Conservation (phyloP, 129 eudicot species). For the Arctium minus region DNA sequence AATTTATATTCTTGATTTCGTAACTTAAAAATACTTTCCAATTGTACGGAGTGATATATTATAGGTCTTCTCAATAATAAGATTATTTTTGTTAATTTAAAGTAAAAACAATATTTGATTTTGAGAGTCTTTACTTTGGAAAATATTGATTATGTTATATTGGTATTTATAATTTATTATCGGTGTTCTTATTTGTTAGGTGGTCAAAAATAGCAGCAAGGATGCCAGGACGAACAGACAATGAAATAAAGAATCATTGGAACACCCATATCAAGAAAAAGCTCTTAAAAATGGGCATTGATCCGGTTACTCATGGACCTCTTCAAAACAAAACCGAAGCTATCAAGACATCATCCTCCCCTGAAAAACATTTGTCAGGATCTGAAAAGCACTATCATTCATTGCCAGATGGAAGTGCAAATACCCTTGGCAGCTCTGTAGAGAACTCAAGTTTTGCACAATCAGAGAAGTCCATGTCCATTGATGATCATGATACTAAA, state of each 20-base stretch:
- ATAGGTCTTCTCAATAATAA: too few species aligned
- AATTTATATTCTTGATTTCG: too few species aligned
- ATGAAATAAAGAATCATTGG: slow-evolving; percentile 90
- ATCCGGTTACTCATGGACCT: slow-evolving; percentile 80
- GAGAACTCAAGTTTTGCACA: slow-evolving; percentile 35
- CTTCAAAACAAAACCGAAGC: slow-evolving; percentile 31
- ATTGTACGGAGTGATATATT: too few species aligned
- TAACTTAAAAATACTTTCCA: too few species aligned
- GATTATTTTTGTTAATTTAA: too few species aligned
- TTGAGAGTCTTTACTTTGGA: background rate
- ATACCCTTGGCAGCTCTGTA: slow-evolving; percentile 15
- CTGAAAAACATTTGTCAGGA: slow-evolving; percentile 3
- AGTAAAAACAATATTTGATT: background rate
- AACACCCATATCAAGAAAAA: slow-evolving; percentile 92
- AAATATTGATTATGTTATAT: too few species aligned
- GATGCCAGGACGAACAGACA: slow-evolving; percentile 83
- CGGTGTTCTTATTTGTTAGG: slow-evolving; percentile 26
- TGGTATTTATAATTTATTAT: background rate
- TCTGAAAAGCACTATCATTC: background rate
- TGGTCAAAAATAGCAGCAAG: slow-evolving; percentile 91
- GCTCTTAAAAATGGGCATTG: slow-evolving; percentile 81
- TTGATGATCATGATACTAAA: slow-evolving; percentile 26
- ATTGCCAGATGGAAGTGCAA: background rate
- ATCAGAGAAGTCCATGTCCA: slow-evolving; percentile 20
- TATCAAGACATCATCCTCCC: background rate